phyloP scores from a whole-genome alignment of 2,329 filamentous ascomycete species.

The Blastomyces emzantsi region DNA sequence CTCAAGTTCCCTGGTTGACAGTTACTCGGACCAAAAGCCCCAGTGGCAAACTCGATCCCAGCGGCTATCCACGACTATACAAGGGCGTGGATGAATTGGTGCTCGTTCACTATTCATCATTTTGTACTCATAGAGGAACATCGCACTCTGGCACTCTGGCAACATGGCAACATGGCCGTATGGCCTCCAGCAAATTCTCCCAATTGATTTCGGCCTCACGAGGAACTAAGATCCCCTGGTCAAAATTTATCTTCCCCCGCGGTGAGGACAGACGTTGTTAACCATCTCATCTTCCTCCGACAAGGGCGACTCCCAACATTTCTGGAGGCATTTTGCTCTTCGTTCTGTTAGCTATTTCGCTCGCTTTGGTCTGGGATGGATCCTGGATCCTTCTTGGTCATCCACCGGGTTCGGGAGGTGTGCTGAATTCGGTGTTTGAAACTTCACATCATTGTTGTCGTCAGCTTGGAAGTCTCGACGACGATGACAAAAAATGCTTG shows the following conservation, averaged over 20 bases:
- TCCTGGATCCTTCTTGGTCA: neutral
- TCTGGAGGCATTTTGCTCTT: neutral
- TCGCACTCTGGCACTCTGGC: no score
- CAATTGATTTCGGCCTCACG: no score
- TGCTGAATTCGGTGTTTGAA: neutral
- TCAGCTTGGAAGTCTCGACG: neutral
- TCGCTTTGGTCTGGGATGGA: neutral
- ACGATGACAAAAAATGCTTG: neutral
- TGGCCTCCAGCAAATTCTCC: no score
- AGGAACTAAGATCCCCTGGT: no score
- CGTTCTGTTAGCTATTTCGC: neutral
- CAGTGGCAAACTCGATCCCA: neutral
- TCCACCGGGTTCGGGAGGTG: neutral
- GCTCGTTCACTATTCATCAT: neutral
- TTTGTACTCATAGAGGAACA: no score
- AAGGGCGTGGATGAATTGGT: neutral
- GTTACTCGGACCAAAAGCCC: neutral
- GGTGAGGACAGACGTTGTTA: no score
- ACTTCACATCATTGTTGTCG: neutral
- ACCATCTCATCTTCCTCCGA: no score
- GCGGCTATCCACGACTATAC: neutral
- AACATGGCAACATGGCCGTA: no score
- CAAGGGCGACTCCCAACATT: no score
- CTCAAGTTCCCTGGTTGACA: neutral
- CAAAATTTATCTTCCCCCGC: no score